Evolutionary conservation across 2,329 filamentous ascomycete species (phyloP).

Genomic region (Beauveria scarabaeidicola): DNA sequence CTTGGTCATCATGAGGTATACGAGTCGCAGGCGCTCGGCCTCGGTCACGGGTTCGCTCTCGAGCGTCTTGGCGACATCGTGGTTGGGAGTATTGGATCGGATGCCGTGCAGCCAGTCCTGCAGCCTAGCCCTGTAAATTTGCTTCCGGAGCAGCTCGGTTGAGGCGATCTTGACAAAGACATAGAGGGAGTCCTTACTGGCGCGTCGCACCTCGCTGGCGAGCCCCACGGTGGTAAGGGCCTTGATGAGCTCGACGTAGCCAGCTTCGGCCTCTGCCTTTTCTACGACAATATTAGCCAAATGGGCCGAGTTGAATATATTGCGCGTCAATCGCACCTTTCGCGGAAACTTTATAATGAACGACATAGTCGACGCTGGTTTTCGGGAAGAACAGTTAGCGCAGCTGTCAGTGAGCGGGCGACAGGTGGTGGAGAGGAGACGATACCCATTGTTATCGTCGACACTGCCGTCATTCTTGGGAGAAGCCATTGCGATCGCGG

Average conservation of each 20-base stretch:
- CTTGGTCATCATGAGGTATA: slow-evolving; percentile 77
- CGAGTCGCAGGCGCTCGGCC: slow-evolving; percentile 77
- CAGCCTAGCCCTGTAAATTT: slow-evolving; percentile 79
- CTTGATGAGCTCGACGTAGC: slow-evolving; percentile 70
- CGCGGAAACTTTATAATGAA: slow-evolving; percentile 66
- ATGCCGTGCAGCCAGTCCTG: slow-evolving; percentile 93
- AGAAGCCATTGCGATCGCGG: not conserved
- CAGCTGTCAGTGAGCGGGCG: not conserved
- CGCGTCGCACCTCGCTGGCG: slow-evolving; percentile 77
- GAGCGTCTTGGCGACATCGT: slow-evolving; percentile 60
- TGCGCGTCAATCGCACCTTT: slow-evolving; percentile 42
- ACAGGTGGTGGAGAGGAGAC: not conserved
- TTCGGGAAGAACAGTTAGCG: slow-evolving; percentile 9
- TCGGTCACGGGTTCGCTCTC: slow-evolving; percentile 71
- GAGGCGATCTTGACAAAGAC: slow-evolving; percentile 78
- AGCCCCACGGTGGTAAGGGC: slow-evolving; percentile 72
- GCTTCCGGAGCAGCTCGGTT: slow-evolving; percentile 62
- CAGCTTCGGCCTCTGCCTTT: slow-evolving; percentile 58
- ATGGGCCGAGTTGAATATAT: not conserved
- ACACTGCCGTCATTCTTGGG: slow-evolving; percentile 8
- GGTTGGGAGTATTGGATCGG: slow-evolving; percentile 65
- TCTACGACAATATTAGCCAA: slow-evolving; percentile 36
- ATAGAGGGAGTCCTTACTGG: slow-evolving; percentile 65
- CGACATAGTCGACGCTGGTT: slow-evolving; percentile 74
- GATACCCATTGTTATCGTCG: slow-evolving; percentile 9